These are phyloP conservation scores for Cucumis melo DNA, from an alignment of 306 rosid species.

Conservation along the genomic window DNA sequence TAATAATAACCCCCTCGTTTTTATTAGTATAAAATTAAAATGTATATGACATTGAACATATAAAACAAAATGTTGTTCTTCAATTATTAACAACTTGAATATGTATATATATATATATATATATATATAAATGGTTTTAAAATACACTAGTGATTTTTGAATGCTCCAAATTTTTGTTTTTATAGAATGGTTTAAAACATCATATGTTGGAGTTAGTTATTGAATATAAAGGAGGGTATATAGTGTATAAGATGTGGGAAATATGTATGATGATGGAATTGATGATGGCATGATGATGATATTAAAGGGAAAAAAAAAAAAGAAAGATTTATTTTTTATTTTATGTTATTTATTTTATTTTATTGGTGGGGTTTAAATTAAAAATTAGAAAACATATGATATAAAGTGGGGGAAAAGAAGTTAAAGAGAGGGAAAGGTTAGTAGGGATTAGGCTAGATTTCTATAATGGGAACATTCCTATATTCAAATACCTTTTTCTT, in stretches of 20 bases:
- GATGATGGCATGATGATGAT: slow-evolving; percentile 8
- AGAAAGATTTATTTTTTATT: neutral
- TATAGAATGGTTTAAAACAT: no score
- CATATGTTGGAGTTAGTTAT: neutral
- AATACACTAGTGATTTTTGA: no score
- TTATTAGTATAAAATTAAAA: no score
- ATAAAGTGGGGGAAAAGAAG: neutral
- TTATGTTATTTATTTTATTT: neutral
- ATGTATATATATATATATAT: no score
- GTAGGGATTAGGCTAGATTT: neutral
- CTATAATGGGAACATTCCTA: neutral
- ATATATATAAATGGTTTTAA: no score
- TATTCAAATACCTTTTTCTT: neutral
- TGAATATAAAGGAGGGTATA: neutral
- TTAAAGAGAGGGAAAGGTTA: neutral
- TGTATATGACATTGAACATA: neutral
- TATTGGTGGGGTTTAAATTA: neutral
- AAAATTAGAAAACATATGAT: neutral
- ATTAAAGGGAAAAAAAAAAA: neutral
- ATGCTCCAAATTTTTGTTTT: no score
- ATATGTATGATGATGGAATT: neutral
- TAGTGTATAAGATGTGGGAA: neutral
- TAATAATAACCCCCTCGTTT: neutral
- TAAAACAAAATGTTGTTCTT: no score
- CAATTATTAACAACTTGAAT: no score